Percentiles rank a stretch among this genome's conserved stretches.
Evolutionary conservation across 495 filamentous ascomycete species (phyloP).

Genomic region (Aspergillus asperescens): DNA sequence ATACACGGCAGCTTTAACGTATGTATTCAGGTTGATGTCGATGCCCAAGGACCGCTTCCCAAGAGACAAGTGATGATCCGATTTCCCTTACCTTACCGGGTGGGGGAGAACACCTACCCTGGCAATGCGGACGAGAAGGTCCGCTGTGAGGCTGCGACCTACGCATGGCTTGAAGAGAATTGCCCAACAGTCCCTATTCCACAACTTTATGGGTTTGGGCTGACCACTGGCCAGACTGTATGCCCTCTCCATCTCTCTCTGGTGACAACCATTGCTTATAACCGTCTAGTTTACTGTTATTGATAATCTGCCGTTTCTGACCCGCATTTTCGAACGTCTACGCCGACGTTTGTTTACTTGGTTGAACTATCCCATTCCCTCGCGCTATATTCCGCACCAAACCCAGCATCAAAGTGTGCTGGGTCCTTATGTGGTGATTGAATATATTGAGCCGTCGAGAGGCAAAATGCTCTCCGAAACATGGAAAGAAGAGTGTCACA

Average conservation of each 20-base stretch:
- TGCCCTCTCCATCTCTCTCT: neutral
- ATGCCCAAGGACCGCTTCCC: neutral
- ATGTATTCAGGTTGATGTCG: constrained; percentile 30
- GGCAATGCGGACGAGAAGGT: constrained; percentile 37
- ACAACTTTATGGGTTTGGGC: constrained; percentile 27
- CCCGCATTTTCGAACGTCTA: constrained; percentile 18
- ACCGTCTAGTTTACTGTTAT: constrained; percentile 25
- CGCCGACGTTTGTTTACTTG: constrained; percentile 16
- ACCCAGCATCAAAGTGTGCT: neutral
- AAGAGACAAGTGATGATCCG: constrained; percentile 25
- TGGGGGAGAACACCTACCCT: constrained; percentile 27
- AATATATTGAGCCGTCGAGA: constrained; percentile 24
- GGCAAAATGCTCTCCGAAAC: constrained; percentile 34
- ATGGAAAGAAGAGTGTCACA: constrained; percentile 19
- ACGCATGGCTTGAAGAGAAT: constrained; percentile 27
- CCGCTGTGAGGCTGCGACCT: constrained; percentile 32
- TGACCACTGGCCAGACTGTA: constrained; percentile 24
- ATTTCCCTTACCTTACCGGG: constrained; percentile 31
- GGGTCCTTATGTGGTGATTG: constrained; percentile 31
- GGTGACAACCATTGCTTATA: neutral
- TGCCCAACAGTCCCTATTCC: constrained; percentile 32
- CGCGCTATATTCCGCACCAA: constrained; percentile 23
- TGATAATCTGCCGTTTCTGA: constrained; percentile 21
- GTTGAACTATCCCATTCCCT: constrained; percentile 22
- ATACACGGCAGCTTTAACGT: constrained; percentile 38